Percentiles rank a stretch among this genome's conserved stretches.
These are phyloP conservation scores for Aspergillus piperis DNA, from an alignment of 2,329 filamentous ascomycete genomes.

Conservation along the genomic window DNA sequence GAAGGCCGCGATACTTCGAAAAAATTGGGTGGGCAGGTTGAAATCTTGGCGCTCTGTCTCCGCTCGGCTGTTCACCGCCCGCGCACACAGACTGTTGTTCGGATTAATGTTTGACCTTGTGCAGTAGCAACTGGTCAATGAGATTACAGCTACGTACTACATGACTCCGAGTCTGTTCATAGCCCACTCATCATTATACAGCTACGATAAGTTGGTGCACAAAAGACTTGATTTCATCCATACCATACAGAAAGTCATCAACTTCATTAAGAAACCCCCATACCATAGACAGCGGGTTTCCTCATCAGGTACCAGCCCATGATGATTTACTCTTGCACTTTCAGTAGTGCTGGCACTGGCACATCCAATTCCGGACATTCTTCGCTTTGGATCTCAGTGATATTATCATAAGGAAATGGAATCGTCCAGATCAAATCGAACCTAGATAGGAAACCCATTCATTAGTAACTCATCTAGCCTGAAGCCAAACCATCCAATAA, in stretches of 20 bases:
- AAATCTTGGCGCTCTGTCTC: slow-evolving; percentile 42
- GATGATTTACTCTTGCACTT: slow-evolving; percentile 21
- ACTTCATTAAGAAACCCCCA: background rate
- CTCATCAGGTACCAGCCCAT: slow-evolving; percentile 2
- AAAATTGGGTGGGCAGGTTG: slow-evolving; percentile 41
- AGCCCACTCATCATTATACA: background rate
- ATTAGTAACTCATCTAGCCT: background rate
- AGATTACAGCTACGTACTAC: background rate
- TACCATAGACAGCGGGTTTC: background rate
- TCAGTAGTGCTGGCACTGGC: slow-evolving; percentile 8
- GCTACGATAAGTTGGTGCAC: background rate
- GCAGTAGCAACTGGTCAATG: background rate
- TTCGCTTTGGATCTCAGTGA: slow-evolving; percentile 29
- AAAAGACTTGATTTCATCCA: background rate
- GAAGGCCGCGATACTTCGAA: slow-evolving; percentile 34
- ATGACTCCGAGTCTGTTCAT: too few relatives aligned
- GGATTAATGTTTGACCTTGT: background rate
- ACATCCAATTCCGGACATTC: slow-evolving; percentile 29
- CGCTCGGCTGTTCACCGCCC: slow-evolving; percentile 32
- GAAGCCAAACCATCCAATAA: background rate
- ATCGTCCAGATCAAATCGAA: slow-evolving; percentile 36
- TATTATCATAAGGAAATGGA: slow-evolving; percentile 30
- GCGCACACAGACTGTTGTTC: background rate
- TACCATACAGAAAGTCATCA: background rate
- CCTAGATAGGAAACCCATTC: slow-evolving; percentile 13